Evolutionary conservation across 768 basidiomycete genomes (phyloP), one percentile per base, ranked within the genome.

Genomic region (Leccinellum albellum): DNA sequence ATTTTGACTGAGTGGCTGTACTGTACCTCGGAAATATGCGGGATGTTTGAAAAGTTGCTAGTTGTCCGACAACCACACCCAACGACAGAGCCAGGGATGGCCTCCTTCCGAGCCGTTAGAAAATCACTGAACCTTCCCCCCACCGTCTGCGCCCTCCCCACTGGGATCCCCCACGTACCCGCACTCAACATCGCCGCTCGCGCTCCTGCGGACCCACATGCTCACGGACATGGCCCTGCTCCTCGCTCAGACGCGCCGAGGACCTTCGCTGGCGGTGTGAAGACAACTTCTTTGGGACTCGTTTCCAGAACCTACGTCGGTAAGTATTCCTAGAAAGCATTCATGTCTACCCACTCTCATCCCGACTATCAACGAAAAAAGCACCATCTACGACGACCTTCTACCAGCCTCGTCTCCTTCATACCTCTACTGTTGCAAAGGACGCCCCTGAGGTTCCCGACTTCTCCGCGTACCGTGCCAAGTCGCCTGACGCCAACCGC

Each of bases 391-490:
- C 84, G 20, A 82, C 83, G 17, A 73, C 77, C 55, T 71, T 76
- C 62, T 77, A 78, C 75, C 83, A 86, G 60, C 86, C 83, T 57
- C 88, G 91, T 69, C 79, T n/a, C n/a, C n/a, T n/a, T n/a, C n/a
- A n/a, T n/a, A 89, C 90, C 64, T 87, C 93, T 54, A 80, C 84
- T 46, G 76, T 79, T 54, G 77, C 77, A 65, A 83, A 81, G 64
- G 84, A 87, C 67, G 84, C 87, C 29, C 86, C 90, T 48, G 79
- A 91, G 60, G 91, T 96, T 8, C 97, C 97, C 61, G 89, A 98
- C 78, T 95, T 89, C 70, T 82, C 85, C 45, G 72, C 85, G 48
- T 98, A 98, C 80, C n/a, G n/a, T n/a, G n/a, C n/a, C n/a, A n/a
- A n/a, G n/a, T n/a, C n/a, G n/a, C n/a, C n/a, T n/a, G n/a, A n/a